phyloP scores from a whole-genome alignment of 2,329 filamentous ascomycete species.

The Clarireedia monteithiana region DNA sequence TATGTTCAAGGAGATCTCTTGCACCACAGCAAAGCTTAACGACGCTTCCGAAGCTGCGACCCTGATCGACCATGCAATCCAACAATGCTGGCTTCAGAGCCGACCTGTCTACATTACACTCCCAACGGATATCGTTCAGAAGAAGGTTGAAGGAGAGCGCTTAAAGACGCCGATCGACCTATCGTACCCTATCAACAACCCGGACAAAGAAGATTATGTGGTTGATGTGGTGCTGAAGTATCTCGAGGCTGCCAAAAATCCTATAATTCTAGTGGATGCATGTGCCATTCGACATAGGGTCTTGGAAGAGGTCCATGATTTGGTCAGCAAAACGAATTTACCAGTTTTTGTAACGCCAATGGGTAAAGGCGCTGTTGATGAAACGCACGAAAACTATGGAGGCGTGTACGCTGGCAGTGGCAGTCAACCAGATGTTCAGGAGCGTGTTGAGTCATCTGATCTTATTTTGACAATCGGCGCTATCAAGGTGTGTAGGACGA shows the following conservation, averaged over 20 bases:
- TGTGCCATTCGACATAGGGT: slow-evolving; percentile 73
- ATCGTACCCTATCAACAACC: slow-evolving; percentile 54
- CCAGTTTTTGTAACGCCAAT: slow-evolving; percentile 86
- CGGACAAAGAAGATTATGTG: slow-evolving; percentile 71
- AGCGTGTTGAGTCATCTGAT: slow-evolving; percentile 60
- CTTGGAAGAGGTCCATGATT: slow-evolving; percentile 60
- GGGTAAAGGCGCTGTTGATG: slow-evolving; percentile 79
- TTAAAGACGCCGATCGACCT: slow-evolving; percentile 66
- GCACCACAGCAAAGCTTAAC: slow-evolving; percentile 62
- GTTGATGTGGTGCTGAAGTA: slow-evolving; percentile 70
- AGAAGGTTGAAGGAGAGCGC: slow-evolving; percentile 66
- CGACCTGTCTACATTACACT: slow-evolving; percentile 79
- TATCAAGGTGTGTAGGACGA: slow-evolving; percentile 35
- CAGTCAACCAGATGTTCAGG: slow-evolving; percentile 55
- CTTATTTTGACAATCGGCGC: slow-evolving; percentile 63
- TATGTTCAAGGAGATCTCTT: slow-evolving; percentile 68
- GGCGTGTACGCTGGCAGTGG: slow-evolving; percentile 81
- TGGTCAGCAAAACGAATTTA: slow-evolving; percentile 65
- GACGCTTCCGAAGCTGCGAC: slow-evolving; percentile 61
- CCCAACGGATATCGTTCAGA: slow-evolving; percentile 71
- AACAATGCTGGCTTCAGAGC: slow-evolving; percentile 64
- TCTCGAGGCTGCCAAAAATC: slow-evolving; percentile 63
- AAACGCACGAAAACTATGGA: slow-evolving; percentile 66
- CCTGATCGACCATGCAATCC: slow-evolving; percentile 71
- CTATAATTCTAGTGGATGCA: slow-evolving; percentile 74